Evolutionary conservation across 208 protist genomes (phyloP).

Genomic region (Leptomonas seymouri): DNA sequence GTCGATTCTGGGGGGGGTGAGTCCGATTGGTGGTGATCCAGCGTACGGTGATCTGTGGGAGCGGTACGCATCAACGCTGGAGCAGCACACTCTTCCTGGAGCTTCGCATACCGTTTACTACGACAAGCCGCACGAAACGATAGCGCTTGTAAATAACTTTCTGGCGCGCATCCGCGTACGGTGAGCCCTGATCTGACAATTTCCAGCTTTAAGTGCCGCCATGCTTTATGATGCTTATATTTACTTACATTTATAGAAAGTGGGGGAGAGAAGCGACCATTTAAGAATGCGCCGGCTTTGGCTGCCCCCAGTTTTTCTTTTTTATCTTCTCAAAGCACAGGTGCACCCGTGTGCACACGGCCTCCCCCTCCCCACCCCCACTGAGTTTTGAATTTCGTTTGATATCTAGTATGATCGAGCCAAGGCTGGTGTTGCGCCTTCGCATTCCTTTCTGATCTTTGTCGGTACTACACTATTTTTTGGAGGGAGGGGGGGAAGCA

Average conservation of each 20-base stretch:
- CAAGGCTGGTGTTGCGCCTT: background rate
- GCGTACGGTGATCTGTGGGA: slow-evolving; percentile 34
- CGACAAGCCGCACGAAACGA: slow-evolving; percentile 45
- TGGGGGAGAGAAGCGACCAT: background rate
- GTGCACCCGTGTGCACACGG: background rate
- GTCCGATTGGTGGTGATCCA: slow-evolving; percentile 40
- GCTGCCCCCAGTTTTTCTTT: background rate
- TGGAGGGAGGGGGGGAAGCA: too few relatives aligned
- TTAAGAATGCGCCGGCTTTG: background rate
- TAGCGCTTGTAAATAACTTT: slow-evolving; percentile 33
- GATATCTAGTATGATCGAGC: background rate
- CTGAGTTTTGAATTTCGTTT: background rate
- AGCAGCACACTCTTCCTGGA: slow-evolving; percentile 51
- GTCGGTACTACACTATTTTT: too few relatives aligned
- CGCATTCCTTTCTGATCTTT: too few relatives aligned
- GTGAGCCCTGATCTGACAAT: background rate
- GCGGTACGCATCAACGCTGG: slow-evolving; percentile 27
- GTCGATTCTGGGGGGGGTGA: slow-evolving; percentile 53
- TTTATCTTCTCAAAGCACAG: background rate
- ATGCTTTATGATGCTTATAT: too few relatives aligned
- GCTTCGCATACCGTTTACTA: slow-evolving; percentile 66
- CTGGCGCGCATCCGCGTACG: slow-evolving; percentile 10
- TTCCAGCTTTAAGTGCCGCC: too few relatives aligned
- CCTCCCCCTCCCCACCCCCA: too few relatives aligned
- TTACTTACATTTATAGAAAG: too few relatives aligned